Evolutionary conservation across 163 green algal species (phyloP).

Genomic region (Coccomyxa subellipsoidea): DNA sequence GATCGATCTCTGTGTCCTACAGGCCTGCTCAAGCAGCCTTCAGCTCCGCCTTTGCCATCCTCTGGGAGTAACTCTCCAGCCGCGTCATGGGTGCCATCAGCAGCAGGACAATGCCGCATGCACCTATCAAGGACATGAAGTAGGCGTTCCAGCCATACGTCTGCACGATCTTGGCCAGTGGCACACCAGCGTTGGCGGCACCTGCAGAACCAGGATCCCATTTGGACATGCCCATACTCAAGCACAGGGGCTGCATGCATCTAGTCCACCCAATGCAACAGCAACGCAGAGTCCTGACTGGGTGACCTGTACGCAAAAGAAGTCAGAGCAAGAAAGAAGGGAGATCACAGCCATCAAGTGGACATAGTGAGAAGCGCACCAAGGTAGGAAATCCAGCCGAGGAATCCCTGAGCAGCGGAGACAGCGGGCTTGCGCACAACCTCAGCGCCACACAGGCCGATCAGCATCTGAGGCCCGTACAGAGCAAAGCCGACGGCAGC

Average conservation of each 20-base stretch:
- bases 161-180: slow-evolving; percentile 89
- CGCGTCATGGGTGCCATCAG: slow-evolving; percentile 82
- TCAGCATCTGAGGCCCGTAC: slow-evolving; percentile 52
- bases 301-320: no score
- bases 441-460: slow-evolving; percentile 72
- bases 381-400: slow-evolving; percentile 59
- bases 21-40: slow-evolving; percentile 5
- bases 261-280: no score
- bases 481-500: slow-evolving; percentile 32
- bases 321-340: no score
- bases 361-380: no score
- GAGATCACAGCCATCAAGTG: no score
- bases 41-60: slow-evolving; percentile 23
- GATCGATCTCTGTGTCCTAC: neutral
- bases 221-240: no score
- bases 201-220: slow-evolving; percentile 20
- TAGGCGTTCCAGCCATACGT: slow-evolving; percentile 88
- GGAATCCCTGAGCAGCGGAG: slow-evolving; percentile 45
- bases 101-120: slow-evolving; percentile 67
- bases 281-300: no score
- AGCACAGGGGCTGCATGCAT: no score
- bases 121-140: slow-evolving; percentile 74
- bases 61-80: slow-evolving; percentile 81
- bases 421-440: slow-evolving; percentile 47
- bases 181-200: slow-evolving; percentile 80